These are phyloP conservation scores for Knufia petricola DNA, from an alignment of 2,329 filamentous ascomycete genomes.

Conservation along the genomic window DNA sequence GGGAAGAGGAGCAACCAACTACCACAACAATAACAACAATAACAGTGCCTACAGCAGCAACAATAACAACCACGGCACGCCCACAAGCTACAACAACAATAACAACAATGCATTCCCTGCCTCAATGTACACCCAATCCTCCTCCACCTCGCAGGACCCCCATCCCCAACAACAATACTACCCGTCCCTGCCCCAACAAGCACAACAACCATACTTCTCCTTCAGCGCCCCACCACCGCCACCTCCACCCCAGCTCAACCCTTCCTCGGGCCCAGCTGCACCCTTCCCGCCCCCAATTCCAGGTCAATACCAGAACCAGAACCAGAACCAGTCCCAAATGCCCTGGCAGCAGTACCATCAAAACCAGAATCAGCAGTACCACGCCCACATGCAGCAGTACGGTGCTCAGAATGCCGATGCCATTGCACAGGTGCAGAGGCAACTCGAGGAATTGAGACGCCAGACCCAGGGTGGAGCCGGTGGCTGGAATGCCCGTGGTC, in stretches of 20 bases:
- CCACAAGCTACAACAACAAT: conserved; percentile 10
- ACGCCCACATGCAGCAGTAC: conserved; percentile 23
- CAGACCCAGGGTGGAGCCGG: conserved; percentile 1
- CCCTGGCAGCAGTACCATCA: conserved; percentile 23
- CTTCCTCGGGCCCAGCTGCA: too few species aligned
- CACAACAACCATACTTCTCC: neutral
- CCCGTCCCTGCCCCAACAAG: conserved; percentile 14
- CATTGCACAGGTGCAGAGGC: conserved; percentile 17
- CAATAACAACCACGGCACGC: conserved; percentile 16
- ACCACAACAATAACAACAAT: neutral
- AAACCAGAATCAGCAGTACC: conserved; percentile 23
- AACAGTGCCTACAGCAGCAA: conserved; percentile 5
- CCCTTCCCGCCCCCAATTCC: neutral
- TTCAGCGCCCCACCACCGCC: neutral
- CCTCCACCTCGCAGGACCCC: conserved; percentile 21
- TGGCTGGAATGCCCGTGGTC: neutral
- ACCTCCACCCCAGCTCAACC: neutral
- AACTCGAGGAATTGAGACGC: conserved; percentile 16
- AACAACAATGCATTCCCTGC: conserved; percentile 22
- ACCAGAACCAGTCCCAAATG: neutral
- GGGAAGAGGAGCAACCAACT: conserved; percentile 7
- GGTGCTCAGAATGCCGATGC: conserved; percentile 16
- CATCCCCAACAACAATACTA: conserved; percentile 22
- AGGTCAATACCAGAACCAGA: neutral
- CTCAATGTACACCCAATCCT: conserved; percentile 23